Conservation (phyloP, 2,329 filamentous ascomycete genomes). For the Fusarium bulbicola region DNA sequence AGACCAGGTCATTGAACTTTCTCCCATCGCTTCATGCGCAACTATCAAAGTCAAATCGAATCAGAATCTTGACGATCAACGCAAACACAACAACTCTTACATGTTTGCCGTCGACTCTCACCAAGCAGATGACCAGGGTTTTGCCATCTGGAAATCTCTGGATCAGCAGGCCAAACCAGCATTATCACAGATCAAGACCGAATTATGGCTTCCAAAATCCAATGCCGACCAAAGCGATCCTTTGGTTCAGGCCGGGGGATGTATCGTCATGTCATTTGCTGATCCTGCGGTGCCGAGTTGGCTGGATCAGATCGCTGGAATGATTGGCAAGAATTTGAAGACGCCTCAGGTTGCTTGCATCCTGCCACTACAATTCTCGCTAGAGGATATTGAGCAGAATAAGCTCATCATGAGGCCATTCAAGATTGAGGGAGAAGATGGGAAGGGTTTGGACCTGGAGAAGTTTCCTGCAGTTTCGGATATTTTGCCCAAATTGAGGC, state of each 20-base stretch:
- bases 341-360: constrained; percentile 4
- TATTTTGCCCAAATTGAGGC: neutral
- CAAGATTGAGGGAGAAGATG: neutral
- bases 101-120: neutral
- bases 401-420: neutral
- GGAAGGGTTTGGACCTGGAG: neutral
- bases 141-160: neutral
- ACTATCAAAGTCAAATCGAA: neutral
- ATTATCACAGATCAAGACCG: neutral
- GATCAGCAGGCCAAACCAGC: neutral
- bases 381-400: neutral
- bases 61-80: neutral
- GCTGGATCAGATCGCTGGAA: neutral
- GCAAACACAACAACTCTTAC: neutral
- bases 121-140: neutral
- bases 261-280: neutral
- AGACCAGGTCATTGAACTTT: neutral
- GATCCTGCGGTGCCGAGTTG: neutral
- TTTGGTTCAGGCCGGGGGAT: neutral
- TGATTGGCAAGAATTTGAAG: neutral
- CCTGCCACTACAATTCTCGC: neutral
- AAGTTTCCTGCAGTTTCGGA: neutral
- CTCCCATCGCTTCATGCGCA: neutral
- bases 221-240: neutral
- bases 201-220: neutral